Percentiles rank a stretch among this genome's conserved stretches.
phyloP scores from a whole-genome alignment of 1,139 yeast species.

The Meyerozyma sp. region DNA sequence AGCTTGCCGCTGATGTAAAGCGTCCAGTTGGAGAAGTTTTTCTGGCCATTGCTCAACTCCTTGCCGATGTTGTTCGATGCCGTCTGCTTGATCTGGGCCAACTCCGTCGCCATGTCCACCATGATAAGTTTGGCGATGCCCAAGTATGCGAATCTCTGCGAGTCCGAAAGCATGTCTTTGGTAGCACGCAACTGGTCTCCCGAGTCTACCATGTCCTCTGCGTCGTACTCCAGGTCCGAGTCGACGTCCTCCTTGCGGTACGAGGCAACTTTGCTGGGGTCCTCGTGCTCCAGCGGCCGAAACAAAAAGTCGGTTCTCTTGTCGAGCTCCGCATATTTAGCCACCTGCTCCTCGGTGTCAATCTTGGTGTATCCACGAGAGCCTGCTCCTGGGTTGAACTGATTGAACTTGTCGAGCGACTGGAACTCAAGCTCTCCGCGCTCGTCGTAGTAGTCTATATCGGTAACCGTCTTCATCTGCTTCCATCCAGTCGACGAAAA shows the following conservation, averaged over 20 bases:
- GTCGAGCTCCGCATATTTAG: conserved; percentile 67
- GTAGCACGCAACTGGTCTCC: conserved; percentile 72
- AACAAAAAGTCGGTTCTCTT: conserved; percentile 81
- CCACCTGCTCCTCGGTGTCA: conserved; percentile 83
- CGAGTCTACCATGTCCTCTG: conserved; percentile 42
- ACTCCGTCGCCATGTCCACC: conserved; percentile 75
- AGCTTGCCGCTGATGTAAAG: conserved; percentile 64
- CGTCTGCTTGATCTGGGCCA: conserved; percentile 57
- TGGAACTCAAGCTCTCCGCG: conserved; percentile 44
- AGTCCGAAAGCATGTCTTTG: conserved; percentile 71
- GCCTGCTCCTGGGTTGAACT: conserved; percentile 15
- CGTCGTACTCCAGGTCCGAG: conserved; percentile 18
- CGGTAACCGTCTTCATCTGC: conserved; percentile 47
- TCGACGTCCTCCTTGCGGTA: conserved; percentile 20
- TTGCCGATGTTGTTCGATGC: conserved; percentile 50
- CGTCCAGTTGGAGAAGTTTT: conserved; percentile 84
- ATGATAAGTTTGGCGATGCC: conserved; percentile 75
- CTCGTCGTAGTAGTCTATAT: conserved; percentile 47
- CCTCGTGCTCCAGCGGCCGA: conserved; percentile 20
- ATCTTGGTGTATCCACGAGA: conserved; percentile 78
- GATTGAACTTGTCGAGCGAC: conserved; percentile 16
- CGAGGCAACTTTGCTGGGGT: conserved; percentile 1
- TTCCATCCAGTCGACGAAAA: conserved; percentile 43
- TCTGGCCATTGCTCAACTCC: conserved; percentile 64
- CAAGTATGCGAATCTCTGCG: conserved; percentile 87